phyloP scores from a whole-genome alignment of 495 filamentous ascomycete genomes.

The Neurospora sp. region DNA sequence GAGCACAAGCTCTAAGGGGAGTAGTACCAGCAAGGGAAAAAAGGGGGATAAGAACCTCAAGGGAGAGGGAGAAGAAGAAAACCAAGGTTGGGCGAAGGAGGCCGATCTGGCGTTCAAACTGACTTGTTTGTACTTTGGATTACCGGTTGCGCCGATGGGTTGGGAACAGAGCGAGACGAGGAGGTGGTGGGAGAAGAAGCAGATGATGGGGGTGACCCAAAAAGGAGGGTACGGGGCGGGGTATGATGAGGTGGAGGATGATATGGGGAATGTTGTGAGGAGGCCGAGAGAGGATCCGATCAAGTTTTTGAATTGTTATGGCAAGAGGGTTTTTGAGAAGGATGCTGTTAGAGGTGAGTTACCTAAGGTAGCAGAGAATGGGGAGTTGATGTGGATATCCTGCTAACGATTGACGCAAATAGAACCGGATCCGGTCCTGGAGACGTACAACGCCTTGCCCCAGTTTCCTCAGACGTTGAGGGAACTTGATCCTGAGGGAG shows the following conservation, averaged over 20 bases:
- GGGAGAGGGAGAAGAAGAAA: not conserved
- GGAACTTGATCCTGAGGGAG: not conserved
- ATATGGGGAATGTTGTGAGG: not conserved
- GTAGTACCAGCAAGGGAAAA: not conserved
- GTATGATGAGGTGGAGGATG: constrained; percentile 3
- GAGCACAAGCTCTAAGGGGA: not conserved
- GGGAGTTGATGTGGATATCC: too few species aligned
- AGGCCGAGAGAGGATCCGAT: constrained; percentile 1
- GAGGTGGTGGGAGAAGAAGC: not conserved
- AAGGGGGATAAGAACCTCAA: not conserved
- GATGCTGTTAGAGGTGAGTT: constrained; percentile 3
- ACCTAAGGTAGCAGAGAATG: too few species aligned
- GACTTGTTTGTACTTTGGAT: constrained; percentile 17
- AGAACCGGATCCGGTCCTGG: constrained; percentile 2
- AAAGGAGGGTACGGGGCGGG: not conserved
- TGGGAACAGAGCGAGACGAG: not conserved
- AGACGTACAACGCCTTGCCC: not conserved
- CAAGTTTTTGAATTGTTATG: constrained; percentile 9
- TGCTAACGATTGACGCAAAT: too few species aligned
- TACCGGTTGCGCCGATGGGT: constrained; percentile 18
- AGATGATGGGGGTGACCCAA: not conserved
- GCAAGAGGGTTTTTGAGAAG: not conserved
- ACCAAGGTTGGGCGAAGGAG: not conserved
- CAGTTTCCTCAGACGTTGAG: not conserved
- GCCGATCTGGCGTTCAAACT: constrained; percentile 19